Conservation (phyloP, 345 rosid species). For the Populus ilicifolia region DNA sequence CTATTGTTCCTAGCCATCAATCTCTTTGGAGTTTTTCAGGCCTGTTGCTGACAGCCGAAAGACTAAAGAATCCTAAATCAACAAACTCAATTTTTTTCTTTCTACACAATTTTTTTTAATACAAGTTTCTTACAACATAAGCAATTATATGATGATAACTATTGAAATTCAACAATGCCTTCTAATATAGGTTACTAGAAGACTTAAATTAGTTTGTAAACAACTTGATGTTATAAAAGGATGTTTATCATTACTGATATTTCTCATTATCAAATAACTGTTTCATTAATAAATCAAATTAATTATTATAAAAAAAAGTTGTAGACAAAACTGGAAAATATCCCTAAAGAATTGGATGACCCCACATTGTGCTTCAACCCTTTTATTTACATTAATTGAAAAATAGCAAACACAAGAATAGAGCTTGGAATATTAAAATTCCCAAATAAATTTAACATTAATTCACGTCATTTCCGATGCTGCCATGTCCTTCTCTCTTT, state of each 20-base stretch:
- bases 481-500: neutral
- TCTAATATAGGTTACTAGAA: neutral
- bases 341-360: neutral
- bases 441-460: neutral
- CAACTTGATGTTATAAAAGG: too few relatives aligned
- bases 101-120: neutral
- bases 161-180: neutral
- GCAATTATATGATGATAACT: neutral
- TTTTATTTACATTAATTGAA: neutral
- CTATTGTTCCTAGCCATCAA: neutral
- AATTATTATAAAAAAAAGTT: too few relatives aligned
- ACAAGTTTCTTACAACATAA: neutral
- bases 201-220: too few relatives aligned
- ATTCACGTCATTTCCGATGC: neutral
- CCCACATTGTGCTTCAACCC: neutral
- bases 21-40: neutral
- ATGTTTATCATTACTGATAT: too few relatives aligned
- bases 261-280: too few relatives aligned
- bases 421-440: neutral
- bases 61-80: neutral
- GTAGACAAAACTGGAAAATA: neutral
- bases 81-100: too few relatives aligned
- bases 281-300: neutral
- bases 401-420: neutral
- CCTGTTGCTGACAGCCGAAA: neutral